phyloP scores from a whole-genome alignment of 1,139 yeast species.

The Eremothecium coryli region DNA sequence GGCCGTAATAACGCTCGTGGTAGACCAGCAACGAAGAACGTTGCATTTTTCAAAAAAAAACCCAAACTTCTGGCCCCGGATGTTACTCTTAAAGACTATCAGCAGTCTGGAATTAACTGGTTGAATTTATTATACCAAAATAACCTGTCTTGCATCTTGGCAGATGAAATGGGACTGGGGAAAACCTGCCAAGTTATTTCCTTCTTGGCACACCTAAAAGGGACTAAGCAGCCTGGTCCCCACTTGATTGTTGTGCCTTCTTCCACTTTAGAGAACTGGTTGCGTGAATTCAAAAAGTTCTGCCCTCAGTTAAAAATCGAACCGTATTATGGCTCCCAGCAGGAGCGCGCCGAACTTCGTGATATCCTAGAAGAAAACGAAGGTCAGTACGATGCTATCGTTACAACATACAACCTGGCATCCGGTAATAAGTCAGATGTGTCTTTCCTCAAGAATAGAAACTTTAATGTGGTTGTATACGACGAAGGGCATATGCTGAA shows the following conservation, averaged over 20 bases:
- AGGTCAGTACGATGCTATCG: slow-evolving; percentile 76
- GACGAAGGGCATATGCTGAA: slow-evolving; percentile 98
- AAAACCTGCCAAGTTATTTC: slow-evolving; percentile 94
- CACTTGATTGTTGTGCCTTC: slow-evolving; percentile 89
- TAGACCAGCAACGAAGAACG: slow-evolving; percentile 18
- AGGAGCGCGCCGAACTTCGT: slow-evolving; percentile 77
- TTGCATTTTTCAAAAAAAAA: slow-evolving; percentile 56
- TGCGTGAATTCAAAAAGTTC: slow-evolving; percentile 84
- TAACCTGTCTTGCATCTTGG: slow-evolving; percentile 80
- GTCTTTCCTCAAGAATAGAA: slow-evolving; percentile 60
- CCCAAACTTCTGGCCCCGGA: slow-evolving; percentile 59
- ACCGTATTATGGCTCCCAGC: slow-evolving; percentile 86
- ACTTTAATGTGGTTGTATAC: slow-evolving; percentile 81
- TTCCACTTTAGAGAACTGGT: slow-evolving; percentile 94
- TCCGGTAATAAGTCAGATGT: slow-evolving; percentile 79
- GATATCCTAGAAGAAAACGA: slow-evolving; percentile 47
- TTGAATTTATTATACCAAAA: slow-evolving; percentile 66
- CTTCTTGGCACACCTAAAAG: slow-evolving; percentile 78
- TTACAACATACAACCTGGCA: slow-evolving; percentile 88
- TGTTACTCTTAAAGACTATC: slow-evolving; percentile 71
- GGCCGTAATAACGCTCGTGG: slow-evolving; percentile 29
- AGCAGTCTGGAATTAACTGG: slow-evolving; percentile 96
- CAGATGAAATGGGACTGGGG: slow-evolving; percentile 98
- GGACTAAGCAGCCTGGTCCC: slow-evolving; percentile 53
- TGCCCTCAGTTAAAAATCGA: slow-evolving; percentile 75